A percentile compares a stretch with the other conserved stretches of the same genome.
These are phyloP conservation scores for Waltergamsia citrina DNA, from an alignment of 2,329 filamentous ascomycete genomes.

Conservation along the genomic window DNA sequence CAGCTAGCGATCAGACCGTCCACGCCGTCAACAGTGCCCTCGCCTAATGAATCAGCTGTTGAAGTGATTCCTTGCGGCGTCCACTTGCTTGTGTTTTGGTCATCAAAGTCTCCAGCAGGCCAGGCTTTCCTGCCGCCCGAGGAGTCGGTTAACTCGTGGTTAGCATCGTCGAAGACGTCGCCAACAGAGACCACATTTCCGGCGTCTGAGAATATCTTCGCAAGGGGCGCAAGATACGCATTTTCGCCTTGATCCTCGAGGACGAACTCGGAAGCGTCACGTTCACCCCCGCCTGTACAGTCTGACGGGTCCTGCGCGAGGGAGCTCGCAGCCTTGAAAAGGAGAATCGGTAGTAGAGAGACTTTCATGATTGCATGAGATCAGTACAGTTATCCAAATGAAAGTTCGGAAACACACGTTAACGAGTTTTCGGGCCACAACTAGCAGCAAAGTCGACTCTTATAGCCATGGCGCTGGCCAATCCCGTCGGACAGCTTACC, in stretches of 20 bases:
- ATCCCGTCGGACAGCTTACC: too few relatives aligned
- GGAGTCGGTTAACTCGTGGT: constrained; percentile 11
- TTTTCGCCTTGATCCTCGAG: constrained; percentile 12
- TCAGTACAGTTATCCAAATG: too few relatives aligned
- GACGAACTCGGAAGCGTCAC: constrained; percentile 10
- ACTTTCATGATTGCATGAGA: too few relatives aligned
- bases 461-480: too few relatives aligned
- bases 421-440: too few relatives aligned
- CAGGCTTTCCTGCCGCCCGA: constrained; percentile 8
- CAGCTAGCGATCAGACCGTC: constrained; percentile 23
- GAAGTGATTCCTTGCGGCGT: constrained; percentile 23
- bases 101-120: constrained; percentile 13
- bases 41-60: constrained; percentile 18
- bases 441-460: too few relatives aligned
- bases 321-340: neutral
- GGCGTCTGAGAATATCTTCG: constrained; percentile 8
- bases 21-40: constrained; percentile 19
- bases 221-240: constrained; percentile 10
- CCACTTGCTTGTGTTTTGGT: constrained; percentile 21
- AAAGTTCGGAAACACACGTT: too few relatives aligned
- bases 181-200: constrained; percentile 8
- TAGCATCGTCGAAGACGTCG: constrained; percentile 12
- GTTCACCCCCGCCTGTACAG: neutral
- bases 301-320: neutral
- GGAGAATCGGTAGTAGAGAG: too few relatives aligned